These are phyloP conservation scores for Didymella pomorum DNA, from an alignment of 2,329 filamentous ascomycete species.

Conservation along the genomic window DNA sequence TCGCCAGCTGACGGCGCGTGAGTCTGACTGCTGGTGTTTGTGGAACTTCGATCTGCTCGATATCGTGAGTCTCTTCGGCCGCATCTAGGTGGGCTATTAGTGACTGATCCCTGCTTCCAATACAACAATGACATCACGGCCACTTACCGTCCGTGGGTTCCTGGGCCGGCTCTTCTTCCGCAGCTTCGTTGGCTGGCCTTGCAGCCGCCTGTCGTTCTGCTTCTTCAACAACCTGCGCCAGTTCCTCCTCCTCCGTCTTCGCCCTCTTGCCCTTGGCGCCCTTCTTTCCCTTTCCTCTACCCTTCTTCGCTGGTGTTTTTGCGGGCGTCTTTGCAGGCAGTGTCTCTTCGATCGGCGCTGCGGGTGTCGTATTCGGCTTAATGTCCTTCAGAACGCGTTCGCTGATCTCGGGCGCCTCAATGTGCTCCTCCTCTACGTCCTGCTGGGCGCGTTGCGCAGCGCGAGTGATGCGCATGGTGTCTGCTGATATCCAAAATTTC, in stretches of 20 bases:
- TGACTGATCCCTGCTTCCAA: conserved; percentile 19
- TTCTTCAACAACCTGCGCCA: conserved; percentile 29
- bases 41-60: conserved; percentile 36
- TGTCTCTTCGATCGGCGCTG: conserved; percentile 31
- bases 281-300: conserved; percentile 46
- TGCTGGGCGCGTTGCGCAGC: conserved; percentile 54
- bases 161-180: conserved; percentile 30
- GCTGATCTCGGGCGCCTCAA: conserved; percentile 39
- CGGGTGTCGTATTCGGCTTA: conserved; percentile 44
- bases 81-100: conserved; percentile 33
- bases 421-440: conserved; percentile 46
- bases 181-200: conserved; percentile 31
- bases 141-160: conserved; percentile 32
- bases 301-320: conserved; percentile 46
- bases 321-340: conserved; percentile 24
- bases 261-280: conserved; percentile 40
- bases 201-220: conserved; percentile 34
- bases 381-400: conserved; percentile 53
- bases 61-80: conserved; percentile 28
- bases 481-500: conserved; percentile 7
- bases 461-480: conserved; percentile 55
- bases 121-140: conserved; percentile 7
- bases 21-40: conserved; percentile 41
- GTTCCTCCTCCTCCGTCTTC: conserved; percentile 36
- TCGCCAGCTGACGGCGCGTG: conserved; percentile 48